Conservation (phyloP, 108 stramenopile species). For the Pseudonitzschia multiseries region DNA sequence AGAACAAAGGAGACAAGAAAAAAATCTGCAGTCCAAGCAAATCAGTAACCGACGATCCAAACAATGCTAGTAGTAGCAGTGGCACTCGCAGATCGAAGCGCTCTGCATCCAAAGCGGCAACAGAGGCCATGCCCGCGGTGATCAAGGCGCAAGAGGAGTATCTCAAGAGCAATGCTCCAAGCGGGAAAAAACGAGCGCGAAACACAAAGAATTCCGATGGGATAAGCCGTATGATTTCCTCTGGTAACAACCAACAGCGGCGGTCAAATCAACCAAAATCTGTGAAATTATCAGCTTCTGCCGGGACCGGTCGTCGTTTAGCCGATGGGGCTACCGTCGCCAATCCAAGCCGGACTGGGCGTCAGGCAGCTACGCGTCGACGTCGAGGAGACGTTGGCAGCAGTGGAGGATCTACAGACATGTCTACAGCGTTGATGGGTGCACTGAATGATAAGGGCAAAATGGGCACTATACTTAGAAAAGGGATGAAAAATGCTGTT, state of each 20-base stretch:
- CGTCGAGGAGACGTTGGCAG: background rate
- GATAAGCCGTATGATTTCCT: background rate
- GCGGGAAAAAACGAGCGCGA: background rate
- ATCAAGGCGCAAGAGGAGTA: slow-evolving; percentile 66
- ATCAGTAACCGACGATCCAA: background rate
- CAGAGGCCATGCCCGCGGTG: slow-evolving; percentile 53
- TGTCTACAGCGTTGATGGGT: slow-evolving; percentile 59
- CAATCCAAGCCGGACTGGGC: slow-evolving; percentile 9
- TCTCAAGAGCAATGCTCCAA: slow-evolving; percentile 7
- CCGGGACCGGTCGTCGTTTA: slow-evolving; percentile 48
- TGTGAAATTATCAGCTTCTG: slow-evolving; percentile 26
- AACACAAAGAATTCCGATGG: slow-evolving; percentile 18
- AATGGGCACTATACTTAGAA: slow-evolving; percentile 57
- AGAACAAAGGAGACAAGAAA: slow-evolving; percentile 12
- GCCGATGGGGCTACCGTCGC: slow-evolving; percentile 39
- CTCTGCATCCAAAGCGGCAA: slow-evolving; percentile 57
- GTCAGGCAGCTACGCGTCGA: background rate
- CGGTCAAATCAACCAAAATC: slow-evolving; percentile 8
- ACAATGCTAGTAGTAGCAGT: slow-evolving; percentile 4
- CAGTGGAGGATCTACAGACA: slow-evolving; percentile 39
- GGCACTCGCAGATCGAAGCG: slow-evolving; percentile 38
- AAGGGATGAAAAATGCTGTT: slow-evolving; percentile 81
- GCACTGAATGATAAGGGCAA: slow-evolving; percentile 60
- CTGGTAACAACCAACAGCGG: slow-evolving; percentile 1
- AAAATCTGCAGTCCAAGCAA: background rate